Base-by-base conservation (phyloP, 106 monocot species). In the Gastrodia elata region DNA sequence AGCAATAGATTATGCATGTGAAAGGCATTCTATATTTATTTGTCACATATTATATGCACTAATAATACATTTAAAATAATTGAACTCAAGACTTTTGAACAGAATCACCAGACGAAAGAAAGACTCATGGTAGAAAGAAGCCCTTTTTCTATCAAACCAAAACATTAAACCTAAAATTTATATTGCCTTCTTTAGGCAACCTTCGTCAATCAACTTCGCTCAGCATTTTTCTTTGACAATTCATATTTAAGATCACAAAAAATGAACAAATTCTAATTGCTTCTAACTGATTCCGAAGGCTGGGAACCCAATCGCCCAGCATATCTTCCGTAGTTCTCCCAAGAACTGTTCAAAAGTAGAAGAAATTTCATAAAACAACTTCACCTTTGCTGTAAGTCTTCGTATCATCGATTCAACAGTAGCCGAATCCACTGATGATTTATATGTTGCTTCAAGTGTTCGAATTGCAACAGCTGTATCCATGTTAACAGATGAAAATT, bases 401-500 rank as follows among this genome's bases (percentile, higher is more conserved):
- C 69, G 71, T 41, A 93, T 93, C 81, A 87, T 82, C 57, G 88
- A 73, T 78, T 91, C 91, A 76, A 93, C 93, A 75, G 88, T 76
- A 79, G 78, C 69, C 26, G 80, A 79, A 82, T 98, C 90, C 80
- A 93, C 74, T 15, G 98, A 98, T 48, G 83, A 86, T 70, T 85
- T 88, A 77, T 93, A 98, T 34, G 93, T 98, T 25, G 93, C 93
- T 89, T 98, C 93, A 38, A 98, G 87, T 10, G 98, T 98, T 68
- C 93, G 84, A 52, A 98, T 98, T 61, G 98, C 98, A 77, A 93
- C 93, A 80, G 98, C 91, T 75, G 98, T 98, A 77, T 98, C 98
- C 93, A 98, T 98, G 73, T 87, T 98, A 37, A 98, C 98, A 26
- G 98, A 93, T 75, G 97, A 93, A 71, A 98, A 88, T 72, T 98